Conservation (phyloP, 169 alveolate species). For the Eimeria necatrix region DNA sequence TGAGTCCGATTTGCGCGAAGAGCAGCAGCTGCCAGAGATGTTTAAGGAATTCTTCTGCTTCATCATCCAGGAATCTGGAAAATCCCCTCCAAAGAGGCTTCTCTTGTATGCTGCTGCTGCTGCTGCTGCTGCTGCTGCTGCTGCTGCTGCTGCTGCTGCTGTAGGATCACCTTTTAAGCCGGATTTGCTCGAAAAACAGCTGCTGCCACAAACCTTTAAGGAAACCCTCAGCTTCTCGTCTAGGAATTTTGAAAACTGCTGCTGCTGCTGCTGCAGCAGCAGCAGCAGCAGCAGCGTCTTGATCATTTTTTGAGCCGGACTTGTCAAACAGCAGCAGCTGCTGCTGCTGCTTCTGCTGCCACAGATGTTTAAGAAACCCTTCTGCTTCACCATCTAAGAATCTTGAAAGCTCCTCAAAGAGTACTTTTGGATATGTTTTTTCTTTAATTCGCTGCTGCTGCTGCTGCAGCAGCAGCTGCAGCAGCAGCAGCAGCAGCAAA, state of each 20-base stretch:
- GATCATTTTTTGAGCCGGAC: not conserved
- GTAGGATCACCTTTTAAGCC: not conserved
- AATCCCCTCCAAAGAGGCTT: no score
- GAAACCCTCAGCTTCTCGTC: slow-evolving; percentile 89
- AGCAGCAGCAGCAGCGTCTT: not conserved
- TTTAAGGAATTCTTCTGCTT: slow-evolving; percentile 87
- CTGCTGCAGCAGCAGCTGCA: no score
- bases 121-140: not conserved
- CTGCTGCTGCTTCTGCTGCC: slow-evolving; percentile 75
- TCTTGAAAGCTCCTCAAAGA: slow-evolving; percentile 88
- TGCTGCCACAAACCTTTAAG: slow-evolving; percentile 88
- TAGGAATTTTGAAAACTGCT: no score
- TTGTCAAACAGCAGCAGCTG: no score
- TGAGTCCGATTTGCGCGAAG: no score
- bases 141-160: not conserved
- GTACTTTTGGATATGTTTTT: slow-evolving; percentile 86
- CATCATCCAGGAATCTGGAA: slow-evolving; percentile 90
- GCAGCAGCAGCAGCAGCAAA: no score
- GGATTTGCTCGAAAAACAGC: slow-evolving; percentile 87
- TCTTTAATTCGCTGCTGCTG: slow-evolving; percentile 87
- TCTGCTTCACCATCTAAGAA: slow-evolving; percentile 90
- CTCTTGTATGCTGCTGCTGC: not conserved
- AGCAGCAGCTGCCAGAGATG: slow-evolving; percentile 90
- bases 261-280: no score
- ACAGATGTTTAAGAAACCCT: slow-evolving; percentile 88